Evolutionary conservation across 108 stramenopile genomes (phyloP), one percentile per base, ranked within the genome.

Genomic region (Pseudonitzschia multistriata): DNA sequence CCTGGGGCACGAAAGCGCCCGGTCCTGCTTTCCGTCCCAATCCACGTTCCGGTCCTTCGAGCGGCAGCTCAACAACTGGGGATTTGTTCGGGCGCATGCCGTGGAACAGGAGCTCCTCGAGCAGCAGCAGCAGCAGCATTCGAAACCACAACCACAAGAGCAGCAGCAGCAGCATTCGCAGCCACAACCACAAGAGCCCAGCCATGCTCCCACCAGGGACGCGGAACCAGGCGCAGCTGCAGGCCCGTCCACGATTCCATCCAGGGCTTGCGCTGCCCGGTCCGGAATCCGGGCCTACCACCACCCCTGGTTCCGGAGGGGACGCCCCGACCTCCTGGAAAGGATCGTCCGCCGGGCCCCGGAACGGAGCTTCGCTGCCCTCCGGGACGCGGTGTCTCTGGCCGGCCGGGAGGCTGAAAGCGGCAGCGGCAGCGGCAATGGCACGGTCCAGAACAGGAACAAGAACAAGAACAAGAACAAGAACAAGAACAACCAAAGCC

Each of bases 61-160:
- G 34, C 73, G 73, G 13, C 42, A 47, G n/a, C 45, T 74, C 19
- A 66, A 74, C 39, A 47, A 17, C 25, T 74, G 73, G 73, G 73
- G 73, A 57, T 74, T 74, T 31, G 13, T 22, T 19, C 63, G 72
- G 6, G 37, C 13, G 21, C 27, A 25, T 25, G 0, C n/a, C 24
- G 21, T 28, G n/a, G 63, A 64, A 24, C n/a, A 15, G 13, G 29
- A n/a, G 2, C 31, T 59, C 19, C 57, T 10, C 19, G 17, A 25
- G 0, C 24, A 30, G 14, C 28, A 57, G 0, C 56, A 30, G 3
- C 14, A 57, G 0, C 52, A 19, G 1, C 15, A 53, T 22, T n/a
- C n/a, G n/a, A n/a, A 14, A 47, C 15, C 45, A 47, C 17, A 48
- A 48, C 47, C 0, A 48, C 47, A 48, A 14, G 14, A 48, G 19